phyloP scores from a whole-genome alignment of 2,329 filamentous ascomycete genomes.

The Ophiobolus disseminans region DNA sequence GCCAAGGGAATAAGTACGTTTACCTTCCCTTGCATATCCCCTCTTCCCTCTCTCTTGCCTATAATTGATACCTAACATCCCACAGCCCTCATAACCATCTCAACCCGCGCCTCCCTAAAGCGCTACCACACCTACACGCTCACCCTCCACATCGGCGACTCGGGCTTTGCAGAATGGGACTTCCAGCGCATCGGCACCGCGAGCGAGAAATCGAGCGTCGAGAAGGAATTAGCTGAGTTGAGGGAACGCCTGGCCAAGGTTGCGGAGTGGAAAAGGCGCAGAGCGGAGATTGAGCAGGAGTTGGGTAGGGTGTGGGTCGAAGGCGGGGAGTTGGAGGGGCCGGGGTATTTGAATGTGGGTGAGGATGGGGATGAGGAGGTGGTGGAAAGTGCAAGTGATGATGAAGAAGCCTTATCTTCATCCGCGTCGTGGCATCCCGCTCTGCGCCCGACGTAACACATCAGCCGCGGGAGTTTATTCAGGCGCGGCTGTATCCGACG shows the following conservation, averaged over 20 bases:
- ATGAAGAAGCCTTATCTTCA: neutral
- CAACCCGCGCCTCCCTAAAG: slow-evolving; percentile 90
- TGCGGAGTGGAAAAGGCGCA: slow-evolving; percentile 79
- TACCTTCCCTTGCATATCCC: neutral
- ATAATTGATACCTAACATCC: neutral
- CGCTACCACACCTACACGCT: slow-evolving; percentile 95
- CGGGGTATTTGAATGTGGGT: slow-evolving; percentile 42
- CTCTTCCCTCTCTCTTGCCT: neutral
- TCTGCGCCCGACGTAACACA: too few relatives aligned
- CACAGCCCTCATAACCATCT: slow-evolving; percentile 88
- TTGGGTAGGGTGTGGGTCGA: slow-evolving; percentile 69
- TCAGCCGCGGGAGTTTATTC: too few relatives aligned
- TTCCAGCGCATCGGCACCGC: slow-evolving; percentile 94
- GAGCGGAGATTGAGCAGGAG: slow-evolving; percentile 82
- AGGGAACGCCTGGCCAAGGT: slow-evolving; percentile 81
- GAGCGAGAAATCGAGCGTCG: slow-evolving; percentile 89
- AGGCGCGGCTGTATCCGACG: too few relatives aligned
- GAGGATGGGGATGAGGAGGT: slow-evolving; percentile 1
- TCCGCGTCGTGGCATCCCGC: neutral
- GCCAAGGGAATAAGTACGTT: slow-evolving; percentile 87
- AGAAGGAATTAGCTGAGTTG: slow-evolving; percentile 87
- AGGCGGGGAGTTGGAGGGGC: slow-evolving; percentile 47
- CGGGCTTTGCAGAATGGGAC: slow-evolving; percentile 88
- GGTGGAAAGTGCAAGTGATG: neutral
- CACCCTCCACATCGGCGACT: slow-evolving; percentile 78